Conservation (phyloP, 257 asterid species). For the Dorcoceras hygrometricum region DNA sequence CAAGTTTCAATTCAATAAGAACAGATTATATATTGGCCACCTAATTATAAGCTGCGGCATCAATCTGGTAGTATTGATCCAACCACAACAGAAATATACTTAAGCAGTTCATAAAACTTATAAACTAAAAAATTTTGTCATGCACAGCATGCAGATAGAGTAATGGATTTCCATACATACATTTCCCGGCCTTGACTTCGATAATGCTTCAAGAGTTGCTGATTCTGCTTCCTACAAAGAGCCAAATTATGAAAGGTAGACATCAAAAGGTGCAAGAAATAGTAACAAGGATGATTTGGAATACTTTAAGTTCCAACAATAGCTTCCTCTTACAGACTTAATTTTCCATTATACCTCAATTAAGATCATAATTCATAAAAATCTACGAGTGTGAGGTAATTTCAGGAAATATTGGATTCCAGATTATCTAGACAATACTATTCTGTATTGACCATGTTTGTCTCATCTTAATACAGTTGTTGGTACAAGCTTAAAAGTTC, state of each 20-base stretch:
- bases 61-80: conserved; percentile 12
- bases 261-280: conserved; percentile 19
- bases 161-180: conserved; percentile 42
- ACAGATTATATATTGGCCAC: conserved; percentile 9
- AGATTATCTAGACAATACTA: conserved; percentile 1
- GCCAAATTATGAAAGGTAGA: conserved; percentile 12
- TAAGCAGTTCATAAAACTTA: conserved; percentile 19
- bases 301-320: conserved; percentile 13
- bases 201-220: conserved; percentile 92
- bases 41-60: conserved; percentile 7
- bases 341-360: neutral
- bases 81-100: conserved; percentile 21
- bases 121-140: conserved; percentile 1
- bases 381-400: conserved; percentile 12
- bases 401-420: conserved; percentile 5
- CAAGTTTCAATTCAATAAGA: neutral
- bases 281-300: conserved; percentile 3
- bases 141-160: conserved; percentile 20
- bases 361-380: neutral
- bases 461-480: neutral
- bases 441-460: neutral
- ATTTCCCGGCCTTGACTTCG: conserved; percentile 83
- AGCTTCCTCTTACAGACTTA: conserved; percentile 10
- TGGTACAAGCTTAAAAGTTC: neutral
- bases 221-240: conserved; percentile 84